Conservation (phyloP, 345 rosid species). For the Ricinus communis region DNA sequence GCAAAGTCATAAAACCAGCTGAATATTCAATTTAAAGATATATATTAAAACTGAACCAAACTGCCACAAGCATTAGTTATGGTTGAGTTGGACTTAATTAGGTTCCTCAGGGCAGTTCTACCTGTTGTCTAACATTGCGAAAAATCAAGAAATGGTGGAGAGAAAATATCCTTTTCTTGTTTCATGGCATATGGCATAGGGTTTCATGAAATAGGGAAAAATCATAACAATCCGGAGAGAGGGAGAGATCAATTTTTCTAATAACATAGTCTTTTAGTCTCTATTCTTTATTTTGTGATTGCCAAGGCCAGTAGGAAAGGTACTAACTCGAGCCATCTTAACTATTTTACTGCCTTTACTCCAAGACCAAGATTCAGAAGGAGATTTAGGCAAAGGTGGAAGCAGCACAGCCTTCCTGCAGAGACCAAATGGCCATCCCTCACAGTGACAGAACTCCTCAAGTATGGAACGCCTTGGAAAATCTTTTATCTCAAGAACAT, state of each 20-base stretch:
- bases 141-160: not conserved
- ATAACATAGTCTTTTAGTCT: too few relatives aligned
- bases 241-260: not conserved
- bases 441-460: conserved; percentile 65
- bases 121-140: not conserved
- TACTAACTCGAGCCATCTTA: conserved; percentile 33
- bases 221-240: not conserved
- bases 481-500: conserved; percentile 42
- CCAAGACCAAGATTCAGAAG: conserved; percentile 93
- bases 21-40: too few relatives aligned
- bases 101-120: too few relatives aligned
- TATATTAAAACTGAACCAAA: too few relatives aligned
- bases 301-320: not conserved
- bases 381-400: conserved; percentile 91
- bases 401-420: conserved; percentile 74
- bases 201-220: not conserved
- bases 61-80: too few relatives aligned
- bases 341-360: conserved; percentile 44
- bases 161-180: too few relatives aligned
- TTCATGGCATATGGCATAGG: not conserved
- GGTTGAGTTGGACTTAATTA: too few relatives aligned
- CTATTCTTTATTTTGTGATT: not conserved
- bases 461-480: conserved; percentile 52
- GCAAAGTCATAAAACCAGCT: too few relatives aligned
- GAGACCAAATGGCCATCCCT: conserved; percentile 93